Conservation (phyloP, 768 basidiomycete genomes). For the Pleurotus pulmonarius region DNA sequence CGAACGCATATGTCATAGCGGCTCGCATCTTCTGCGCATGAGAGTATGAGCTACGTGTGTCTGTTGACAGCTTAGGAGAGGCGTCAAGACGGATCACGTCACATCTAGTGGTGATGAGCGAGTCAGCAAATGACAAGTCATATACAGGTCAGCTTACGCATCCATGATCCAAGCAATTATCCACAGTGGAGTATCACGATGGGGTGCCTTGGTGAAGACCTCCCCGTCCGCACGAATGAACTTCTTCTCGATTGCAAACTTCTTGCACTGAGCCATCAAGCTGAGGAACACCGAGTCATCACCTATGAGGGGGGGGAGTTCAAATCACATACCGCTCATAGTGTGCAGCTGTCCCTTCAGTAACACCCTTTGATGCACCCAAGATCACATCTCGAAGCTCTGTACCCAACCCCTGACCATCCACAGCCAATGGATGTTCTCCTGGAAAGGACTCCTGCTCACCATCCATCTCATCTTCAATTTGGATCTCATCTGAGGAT, state of each 20-base stretch:
- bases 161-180: conserved; percentile 28
- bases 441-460: conserved; percentile 79
- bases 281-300: conserved; percentile 4
- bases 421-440: conserved; percentile 21
- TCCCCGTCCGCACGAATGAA: conserved; percentile 12
- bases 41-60: conserved; percentile 12
- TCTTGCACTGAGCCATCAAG: conserved; percentile 13
- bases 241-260: conserved; percentile 13
- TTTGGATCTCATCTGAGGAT: conserved; percentile 43
- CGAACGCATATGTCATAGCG: conserved; percentile 19
- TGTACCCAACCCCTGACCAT: neutral
- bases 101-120: conserved; percentile 16
- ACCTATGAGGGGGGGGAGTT: neutral
- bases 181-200: conserved; percentile 13
- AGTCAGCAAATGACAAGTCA: neutral
- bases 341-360: conserved; percentile 22
- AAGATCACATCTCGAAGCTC: conserved; percentile 12
- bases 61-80: conserved; percentile 4
- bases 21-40: conserved; percentile 22
- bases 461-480: conserved; percentile 72
- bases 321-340: conserved; percentile 22
- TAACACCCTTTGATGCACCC: conserved; percentile 25
- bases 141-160: conserved; percentile 8
- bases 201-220: conserved; percentile 17
- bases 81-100: conserved; percentile 22